Percentiles rank a stretch among this genome's conserved stretches.
Conservation (phyloP, 148 eudicot species). For the Simmondsia chinensis region DNA sequence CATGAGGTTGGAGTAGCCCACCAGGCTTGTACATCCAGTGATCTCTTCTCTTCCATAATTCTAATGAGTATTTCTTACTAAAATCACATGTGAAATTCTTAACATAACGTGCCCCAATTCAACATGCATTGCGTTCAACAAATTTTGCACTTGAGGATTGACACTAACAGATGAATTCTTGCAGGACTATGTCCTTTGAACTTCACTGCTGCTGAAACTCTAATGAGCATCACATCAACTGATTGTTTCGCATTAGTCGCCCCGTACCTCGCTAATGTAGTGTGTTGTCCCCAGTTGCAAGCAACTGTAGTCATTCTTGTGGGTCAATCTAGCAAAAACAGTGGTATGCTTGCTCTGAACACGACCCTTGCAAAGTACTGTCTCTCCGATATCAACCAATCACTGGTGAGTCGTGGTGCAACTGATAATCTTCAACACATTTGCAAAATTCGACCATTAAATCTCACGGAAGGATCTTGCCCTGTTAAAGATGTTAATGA, state of each 20-base stretch:
- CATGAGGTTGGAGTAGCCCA: no score
- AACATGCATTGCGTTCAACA: no score
- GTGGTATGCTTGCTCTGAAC: conserved; percentile 55
- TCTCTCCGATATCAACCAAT: conserved; percentile 71
- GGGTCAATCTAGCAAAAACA: conserved; percentile 76
- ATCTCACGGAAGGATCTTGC: conserved; percentile 83
- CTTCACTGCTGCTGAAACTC: conserved; percentile 48
- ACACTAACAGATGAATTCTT: conserved; percentile 1
- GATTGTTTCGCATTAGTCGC: conserved; percentile 74
- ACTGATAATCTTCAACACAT: conserved; percentile 46
- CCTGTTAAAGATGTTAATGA: conserved; percentile 68
- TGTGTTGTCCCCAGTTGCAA: conserved; percentile 93
- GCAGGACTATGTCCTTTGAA: conserved; percentile 70
- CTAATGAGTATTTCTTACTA: neutral
- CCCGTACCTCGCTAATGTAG: conserved; percentile 68
- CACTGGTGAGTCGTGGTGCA: conserved; percentile 74
- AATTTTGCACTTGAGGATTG: neutral
- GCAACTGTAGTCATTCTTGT: conserved; percentile 65
- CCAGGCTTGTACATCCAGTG: no score
- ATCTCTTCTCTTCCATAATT: no score
- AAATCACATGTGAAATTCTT: neutral
- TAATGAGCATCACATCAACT: conserved; percentile 63
- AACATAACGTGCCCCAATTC: no score
- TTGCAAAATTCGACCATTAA: conserved; percentile 60
- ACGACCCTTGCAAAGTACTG: conserved; percentile 58